Conservation (phyloP, 2,329 filamentous ascomycete species). For the Colletotrichum lini region DNA sequence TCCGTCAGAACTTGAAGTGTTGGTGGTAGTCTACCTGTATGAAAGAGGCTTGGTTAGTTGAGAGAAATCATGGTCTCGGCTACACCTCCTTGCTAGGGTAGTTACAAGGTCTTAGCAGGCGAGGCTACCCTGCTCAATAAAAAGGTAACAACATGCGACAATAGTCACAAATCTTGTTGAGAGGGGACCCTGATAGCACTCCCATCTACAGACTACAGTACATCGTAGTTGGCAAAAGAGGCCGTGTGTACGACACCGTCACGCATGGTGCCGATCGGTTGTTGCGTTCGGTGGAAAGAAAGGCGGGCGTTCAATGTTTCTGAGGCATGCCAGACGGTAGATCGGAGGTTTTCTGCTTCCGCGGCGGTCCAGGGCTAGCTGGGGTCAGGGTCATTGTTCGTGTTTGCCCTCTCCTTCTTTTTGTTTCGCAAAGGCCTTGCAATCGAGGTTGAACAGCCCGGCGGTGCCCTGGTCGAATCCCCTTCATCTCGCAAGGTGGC, state of each 20-base stretch:
- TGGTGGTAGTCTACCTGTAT: too few relatives aligned
- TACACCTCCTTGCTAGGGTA: neutral
- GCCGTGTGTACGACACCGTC: neutral
- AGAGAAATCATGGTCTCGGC: neutral
- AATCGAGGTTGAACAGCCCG: neutral
- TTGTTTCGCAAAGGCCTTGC: neutral
- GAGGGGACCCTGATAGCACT: neutral
- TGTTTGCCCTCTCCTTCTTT: neutral
- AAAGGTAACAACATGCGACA: neutral
- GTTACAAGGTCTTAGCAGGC: neutral
- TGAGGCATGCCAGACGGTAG: slow-evolving; percentile 5
- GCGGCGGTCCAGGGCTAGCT: neutral
- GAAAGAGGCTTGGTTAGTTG: neutral
- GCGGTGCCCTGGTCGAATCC: neutral
- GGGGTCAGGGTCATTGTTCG: neutral
- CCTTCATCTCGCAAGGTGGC: slow-evolving; percentile 22
- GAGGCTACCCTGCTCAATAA: slow-evolving; percentile 1
- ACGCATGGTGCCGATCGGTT: neutral
- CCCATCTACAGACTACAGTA: too few relatives aligned
- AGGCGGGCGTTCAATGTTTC: slow-evolving; percentile 18
- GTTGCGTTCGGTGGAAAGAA: neutral
- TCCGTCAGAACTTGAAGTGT: neutral
- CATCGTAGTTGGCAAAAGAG: neutral
- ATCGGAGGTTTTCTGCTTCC: slow-evolving; percentile 13
- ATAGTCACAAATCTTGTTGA: neutral